phyloP scores from a whole-genome alignment of 129 eudicot genomes.

The Chrysanthemum lavandulifolium region DNA sequence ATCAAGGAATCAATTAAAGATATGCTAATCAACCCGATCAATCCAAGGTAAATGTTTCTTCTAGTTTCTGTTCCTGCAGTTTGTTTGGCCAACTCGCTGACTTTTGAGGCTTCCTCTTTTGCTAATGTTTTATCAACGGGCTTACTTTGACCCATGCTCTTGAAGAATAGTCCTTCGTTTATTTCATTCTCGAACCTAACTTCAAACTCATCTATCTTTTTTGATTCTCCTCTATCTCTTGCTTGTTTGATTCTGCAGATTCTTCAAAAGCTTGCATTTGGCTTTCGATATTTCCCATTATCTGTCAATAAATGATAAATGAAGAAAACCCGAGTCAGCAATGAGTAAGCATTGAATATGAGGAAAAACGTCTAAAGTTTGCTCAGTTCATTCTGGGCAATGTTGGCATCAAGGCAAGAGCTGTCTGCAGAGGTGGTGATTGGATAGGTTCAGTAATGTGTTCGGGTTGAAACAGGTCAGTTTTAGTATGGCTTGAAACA shows the following conservation, averaged over 20 bases:
- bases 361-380: background rate
- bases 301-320: conserved; percentile 45
- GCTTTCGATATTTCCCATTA: conserved; percentile 80
- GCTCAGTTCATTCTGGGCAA: background rate
- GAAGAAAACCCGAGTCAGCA: conserved; percentile 16
- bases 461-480: background rate
- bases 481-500: too few species aligned
- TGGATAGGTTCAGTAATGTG: background rate
- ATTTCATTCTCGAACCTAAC: conserved; percentile 58
- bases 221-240: conserved; percentile 64
- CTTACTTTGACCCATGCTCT: conserved; percentile 39
- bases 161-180: conserved; percentile 78
- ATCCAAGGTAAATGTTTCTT: conserved; percentile 68
- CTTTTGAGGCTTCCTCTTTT: conserved; percentile 47
- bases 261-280: conserved; percentile 88
- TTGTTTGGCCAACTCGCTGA: conserved; percentile 46
- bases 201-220: conserved; percentile 66
- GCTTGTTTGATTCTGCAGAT: conserved; percentile 53
- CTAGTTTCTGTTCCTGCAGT: conserved; percentile 60
- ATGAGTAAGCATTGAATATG: background rate
- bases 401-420: background rate
- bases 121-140: conserved; percentile 55
- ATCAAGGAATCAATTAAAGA: conserved; percentile 56
- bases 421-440: background rate
- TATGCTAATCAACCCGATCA: conserved; percentile 56